Conservation (phyloP, 129 eudicot genomes). For the carrot (Daucus carota) region DNA sequence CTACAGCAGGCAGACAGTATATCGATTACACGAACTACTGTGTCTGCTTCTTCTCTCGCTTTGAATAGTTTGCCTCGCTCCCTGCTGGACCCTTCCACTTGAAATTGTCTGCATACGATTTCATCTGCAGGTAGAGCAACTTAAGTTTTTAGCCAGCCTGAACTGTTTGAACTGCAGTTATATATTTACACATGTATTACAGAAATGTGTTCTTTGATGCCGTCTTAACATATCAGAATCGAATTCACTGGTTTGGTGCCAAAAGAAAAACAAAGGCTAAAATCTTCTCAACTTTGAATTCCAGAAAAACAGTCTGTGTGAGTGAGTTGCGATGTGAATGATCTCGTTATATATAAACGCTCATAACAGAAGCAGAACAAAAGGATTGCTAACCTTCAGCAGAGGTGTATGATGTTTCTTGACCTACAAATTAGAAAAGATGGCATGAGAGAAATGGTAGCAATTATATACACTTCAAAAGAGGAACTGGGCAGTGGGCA, state of each 20-base stretch:
- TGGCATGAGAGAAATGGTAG: constrained; percentile 1
- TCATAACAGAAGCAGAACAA: background rate
- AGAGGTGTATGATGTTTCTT: constrained; percentile 80
- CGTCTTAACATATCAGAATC: background rate
- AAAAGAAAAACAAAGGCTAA: background rate
- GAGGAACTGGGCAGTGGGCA: background rate
- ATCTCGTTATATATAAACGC: background rate
- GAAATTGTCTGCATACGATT: constrained; percentile 89
- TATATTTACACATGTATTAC: too few relatives aligned
- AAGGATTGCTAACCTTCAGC: constrained; percentile 47
- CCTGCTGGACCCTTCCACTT: constrained; percentile 94
- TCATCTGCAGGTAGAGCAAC: constrained; percentile 38
- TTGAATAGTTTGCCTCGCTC: constrained; percentile 15
- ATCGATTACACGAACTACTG: background rate
- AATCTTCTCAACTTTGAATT: background rate
- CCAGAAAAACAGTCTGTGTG: background rate
- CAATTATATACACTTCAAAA: background rate
- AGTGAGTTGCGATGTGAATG: too few relatives aligned
- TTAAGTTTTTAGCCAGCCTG: background rate
- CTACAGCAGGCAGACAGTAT: background rate
- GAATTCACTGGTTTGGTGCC: background rate
- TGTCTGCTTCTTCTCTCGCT: constrained; percentile 10
- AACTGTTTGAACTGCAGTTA: background rate
- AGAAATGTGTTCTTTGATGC: background rate
- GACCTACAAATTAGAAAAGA: constrained; percentile 38